A percentile compares a stretch with the other conserved stretches of the same genome.
Conservation (phyloP, 805 yeast genomes). For the Zygosaccharomyces pseudorouxii region DNA sequence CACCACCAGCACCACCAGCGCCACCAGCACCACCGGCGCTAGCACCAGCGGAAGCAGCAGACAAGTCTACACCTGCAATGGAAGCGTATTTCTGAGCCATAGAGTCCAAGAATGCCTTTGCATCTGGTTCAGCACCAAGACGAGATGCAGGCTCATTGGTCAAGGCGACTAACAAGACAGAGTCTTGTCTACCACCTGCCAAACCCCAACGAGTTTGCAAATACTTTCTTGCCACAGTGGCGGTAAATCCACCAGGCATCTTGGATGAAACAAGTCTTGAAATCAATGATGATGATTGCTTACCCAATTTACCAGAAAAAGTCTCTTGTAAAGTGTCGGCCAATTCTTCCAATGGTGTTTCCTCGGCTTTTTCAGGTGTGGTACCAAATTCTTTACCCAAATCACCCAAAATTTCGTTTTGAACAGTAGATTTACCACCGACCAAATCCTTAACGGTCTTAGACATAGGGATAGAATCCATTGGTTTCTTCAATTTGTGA, state of each 20-base stretch:
- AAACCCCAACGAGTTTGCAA: conserved; percentile 90
- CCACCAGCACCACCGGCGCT: conserved; percentile 49
- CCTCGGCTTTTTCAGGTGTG: conserved; percentile 99
- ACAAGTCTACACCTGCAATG: conserved; percentile 68
- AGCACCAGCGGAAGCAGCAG: conserved; percentile 57
- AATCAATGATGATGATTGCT: conserved; percentile 82
- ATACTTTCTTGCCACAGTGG: conserved; percentile 87
- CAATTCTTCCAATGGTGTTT: conserved; percentile 90
- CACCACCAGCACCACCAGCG: conserved; percentile 67
- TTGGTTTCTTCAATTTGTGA: conserved; percentile 87
- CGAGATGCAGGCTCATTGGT: conserved; percentile 89
- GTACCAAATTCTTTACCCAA: conserved; percentile 97
- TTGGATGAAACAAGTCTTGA: conserved; percentile 91
- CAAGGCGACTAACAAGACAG: conserved; percentile 75
- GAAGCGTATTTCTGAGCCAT: conserved; percentile 83
- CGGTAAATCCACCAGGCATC: conserved; percentile 99
- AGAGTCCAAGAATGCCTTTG: conserved; percentile 81
- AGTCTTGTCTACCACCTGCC: conserved; percentile 90
- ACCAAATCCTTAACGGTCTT: conserved; percentile 96
- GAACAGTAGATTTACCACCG: conserved; percentile 98
- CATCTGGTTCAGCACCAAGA: conserved; percentile 81
- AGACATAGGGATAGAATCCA: conserved; percentile 78
- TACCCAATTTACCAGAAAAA: conserved; percentile 85
- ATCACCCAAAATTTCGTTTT: conserved; percentile 97
- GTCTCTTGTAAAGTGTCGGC: conserved; percentile 94